A percentile compares a stretch with the other conserved stretches of the same genome.
These are phyloP conservation scores for Escovopsis sp. DNA, from an alignment of 2,329 filamentous ascomycete species.

Conservation along the genomic window DNA sequence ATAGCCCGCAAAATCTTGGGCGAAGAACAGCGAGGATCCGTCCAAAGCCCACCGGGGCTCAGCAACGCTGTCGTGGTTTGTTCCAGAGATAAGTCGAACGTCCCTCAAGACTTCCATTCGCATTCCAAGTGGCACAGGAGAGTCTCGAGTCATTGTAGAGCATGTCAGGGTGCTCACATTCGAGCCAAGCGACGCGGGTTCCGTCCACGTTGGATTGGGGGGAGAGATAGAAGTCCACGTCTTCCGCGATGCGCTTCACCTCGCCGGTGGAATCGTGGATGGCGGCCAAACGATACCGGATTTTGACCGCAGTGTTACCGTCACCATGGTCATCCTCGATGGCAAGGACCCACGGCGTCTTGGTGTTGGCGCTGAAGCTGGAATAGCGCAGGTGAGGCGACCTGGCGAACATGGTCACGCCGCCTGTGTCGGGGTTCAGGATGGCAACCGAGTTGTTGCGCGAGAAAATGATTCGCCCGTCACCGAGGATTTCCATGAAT, in stretches of 20 bases:
- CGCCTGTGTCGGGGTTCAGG: constrained; percentile 22
- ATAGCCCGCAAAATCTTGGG: constrained; percentile 30
- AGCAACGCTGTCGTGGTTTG: constrained; percentile 26
- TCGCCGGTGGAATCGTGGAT: constrained; percentile 27
- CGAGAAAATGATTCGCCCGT: constrained; percentile 31
- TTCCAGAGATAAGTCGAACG: constrained; percentile 25
- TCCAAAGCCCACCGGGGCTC: constrained; percentile 38
- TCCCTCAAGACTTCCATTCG: constrained; percentile 18
- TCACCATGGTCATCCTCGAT: constrained; percentile 35
- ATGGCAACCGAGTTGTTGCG: constrained; percentile 30
- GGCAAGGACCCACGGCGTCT: constrained; percentile 29
- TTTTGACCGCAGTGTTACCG: constrained; percentile 14
- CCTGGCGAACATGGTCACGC: constrained; percentile 19
- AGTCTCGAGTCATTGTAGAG: constrained; percentile 34
- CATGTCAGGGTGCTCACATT: constrained; percentile 40
- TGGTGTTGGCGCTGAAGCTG: constrained; percentile 29
- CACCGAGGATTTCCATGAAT: constrained; percentile 23
- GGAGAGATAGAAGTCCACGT: constrained; percentile 37
- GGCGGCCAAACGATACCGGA: constrained; percentile 25
- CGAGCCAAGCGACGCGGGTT: constrained; percentile 32
- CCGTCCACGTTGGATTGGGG: constrained; percentile 35
- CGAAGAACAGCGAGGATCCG: constrained; percentile 30
- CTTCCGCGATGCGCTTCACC: constrained; percentile 24
- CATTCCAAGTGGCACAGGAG: constrained; percentile 27
- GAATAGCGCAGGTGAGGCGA: constrained; percentile 26